Evolutionary conservation across 495 filamentous ascomycete species (phyloP).

Genomic region (Ascobolus immersus): DNA sequence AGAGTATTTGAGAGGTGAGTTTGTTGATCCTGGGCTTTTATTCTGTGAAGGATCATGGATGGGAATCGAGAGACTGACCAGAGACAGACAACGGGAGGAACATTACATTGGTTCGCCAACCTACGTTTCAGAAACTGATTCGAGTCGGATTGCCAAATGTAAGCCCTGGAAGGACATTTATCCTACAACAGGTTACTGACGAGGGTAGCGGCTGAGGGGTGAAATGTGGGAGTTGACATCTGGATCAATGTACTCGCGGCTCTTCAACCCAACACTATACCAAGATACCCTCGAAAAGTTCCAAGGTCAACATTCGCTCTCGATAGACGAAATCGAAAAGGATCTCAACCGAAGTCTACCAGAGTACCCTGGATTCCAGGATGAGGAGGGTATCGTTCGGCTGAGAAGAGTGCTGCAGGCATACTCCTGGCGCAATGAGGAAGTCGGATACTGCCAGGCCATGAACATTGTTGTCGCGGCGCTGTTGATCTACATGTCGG

Average conservation of each 20-base stretch:
- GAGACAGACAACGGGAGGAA: slow-evolving; percentile 92
- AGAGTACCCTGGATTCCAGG: slow-evolving; percentile 92
- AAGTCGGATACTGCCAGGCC: slow-evolving; percentile 93
- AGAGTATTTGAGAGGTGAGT: slow-evolving; percentile 59
- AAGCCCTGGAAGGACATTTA: too few relatives aligned
- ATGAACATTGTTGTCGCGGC: slow-evolving; percentile 99
- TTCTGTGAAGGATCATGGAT: neutral
- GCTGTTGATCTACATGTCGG: slow-evolving; percentile 92
- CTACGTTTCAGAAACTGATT: slow-evolving; percentile 91
- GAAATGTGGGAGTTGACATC: slow-evolving; percentile 92
- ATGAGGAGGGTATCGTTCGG: slow-evolving; percentile 77
- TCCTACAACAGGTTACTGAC: neutral
- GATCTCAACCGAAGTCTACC: slow-evolving; percentile 87
- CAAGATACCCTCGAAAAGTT: slow-evolving; percentile 60
- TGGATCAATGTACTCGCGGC: slow-evolving; percentile 62
- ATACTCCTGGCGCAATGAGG: slow-evolving; percentile 85
- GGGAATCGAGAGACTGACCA: slow-evolving; percentile 4
- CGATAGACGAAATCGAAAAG: slow-evolving; percentile 97
- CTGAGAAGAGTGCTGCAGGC: slow-evolving; percentile 75
- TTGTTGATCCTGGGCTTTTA: neutral
- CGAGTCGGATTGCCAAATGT: slow-evolving; percentile 75
- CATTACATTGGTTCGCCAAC: slow-evolving; percentile 70
- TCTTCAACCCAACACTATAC: slow-evolving; percentile 66
- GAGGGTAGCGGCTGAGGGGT: slow-evolving; percentile 39
- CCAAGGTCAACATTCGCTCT: slow-evolving; percentile 58